Evolutionary conservation across 768 basidiomycete genomes (phyloP).

Genomic region (Pholiota molesta): DNA sequence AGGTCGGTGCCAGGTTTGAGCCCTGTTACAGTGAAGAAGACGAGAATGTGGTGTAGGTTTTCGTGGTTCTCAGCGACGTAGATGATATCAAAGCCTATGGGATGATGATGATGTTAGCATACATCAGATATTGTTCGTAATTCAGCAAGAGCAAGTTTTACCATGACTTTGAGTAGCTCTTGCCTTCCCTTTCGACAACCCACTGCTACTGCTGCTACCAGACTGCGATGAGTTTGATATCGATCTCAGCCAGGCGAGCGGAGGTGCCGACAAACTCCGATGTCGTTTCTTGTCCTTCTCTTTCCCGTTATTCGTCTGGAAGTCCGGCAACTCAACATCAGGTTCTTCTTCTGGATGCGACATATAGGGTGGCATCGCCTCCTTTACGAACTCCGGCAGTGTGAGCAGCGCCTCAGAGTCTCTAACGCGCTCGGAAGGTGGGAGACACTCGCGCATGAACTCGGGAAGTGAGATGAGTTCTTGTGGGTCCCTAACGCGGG

Average conservation of each 20-base stretch:
- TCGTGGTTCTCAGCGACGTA: conserved; percentile 83
- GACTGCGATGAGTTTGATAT: conserved; percentile 26
- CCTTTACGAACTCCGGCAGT: conserved; percentile 62
- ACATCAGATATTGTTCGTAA: background rate
- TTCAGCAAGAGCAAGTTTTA: conserved; percentile 1
- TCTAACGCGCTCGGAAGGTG: conserved; percentile 32
- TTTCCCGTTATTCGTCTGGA: conserved; percentile 1
- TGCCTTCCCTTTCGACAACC: conserved; percentile 23
- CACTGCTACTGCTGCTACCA: conserved; percentile 17
- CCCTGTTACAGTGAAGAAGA: conserved; percentile 67
- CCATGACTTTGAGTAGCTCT: conserved; percentile 21
- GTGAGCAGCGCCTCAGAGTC: conserved; percentile 54
- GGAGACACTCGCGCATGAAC: conserved; percentile 60
- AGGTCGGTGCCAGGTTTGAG: conserved; percentile 52
- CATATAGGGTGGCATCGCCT: conserved; percentile 41
- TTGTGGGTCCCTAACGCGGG: conserved; percentile 49
- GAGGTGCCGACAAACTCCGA: conserved; percentile 64
- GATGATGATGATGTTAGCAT: conserved; percentile 1
- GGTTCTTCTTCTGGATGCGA: conserved; percentile 16
- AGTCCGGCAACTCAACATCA: background rate
- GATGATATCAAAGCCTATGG: conserved; percentile 45
- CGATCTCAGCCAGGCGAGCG: conserved; percentile 58
- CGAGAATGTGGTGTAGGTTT: conserved; percentile 76
- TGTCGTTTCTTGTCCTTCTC: conserved; percentile 36
- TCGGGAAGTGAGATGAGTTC: conserved; percentile 60